Conservation (phyloP, 2,329 filamentous ascomycete species). For the Paracoccidioides brasiliensis region DNA sequence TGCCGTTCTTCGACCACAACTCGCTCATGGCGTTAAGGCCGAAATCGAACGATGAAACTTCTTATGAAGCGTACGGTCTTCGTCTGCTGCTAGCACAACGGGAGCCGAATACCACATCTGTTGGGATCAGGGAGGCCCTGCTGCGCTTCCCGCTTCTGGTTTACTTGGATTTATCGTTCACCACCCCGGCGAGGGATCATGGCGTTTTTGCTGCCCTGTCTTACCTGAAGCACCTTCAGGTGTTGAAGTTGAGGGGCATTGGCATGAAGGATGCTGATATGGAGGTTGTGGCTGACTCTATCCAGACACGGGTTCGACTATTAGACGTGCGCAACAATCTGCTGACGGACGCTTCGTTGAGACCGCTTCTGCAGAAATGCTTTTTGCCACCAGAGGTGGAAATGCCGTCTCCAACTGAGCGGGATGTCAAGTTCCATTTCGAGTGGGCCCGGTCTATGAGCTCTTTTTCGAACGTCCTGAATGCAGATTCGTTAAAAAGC, state of each 20-base stretch:
- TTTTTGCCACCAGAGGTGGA: conserved; percentile 22
- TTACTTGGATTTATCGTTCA: conserved; percentile 47
- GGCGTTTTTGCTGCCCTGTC: conserved; percentile 37
- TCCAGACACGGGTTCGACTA: conserved; percentile 40
- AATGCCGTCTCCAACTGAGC: conserved; percentile 7
- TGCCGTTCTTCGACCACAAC: conserved; percentile 51
- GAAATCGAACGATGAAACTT: conserved; percentile 5
- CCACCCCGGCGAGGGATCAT: conserved; percentile 36
- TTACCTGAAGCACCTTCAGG: conserved; percentile 38
- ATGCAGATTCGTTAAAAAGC: conserved; percentile 28
- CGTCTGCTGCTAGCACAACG: conserved; percentile 44
- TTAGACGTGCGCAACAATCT: conserved; percentile 46
- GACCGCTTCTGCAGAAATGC: conserved; percentile 39
- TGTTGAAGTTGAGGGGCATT: conserved; percentile 44
- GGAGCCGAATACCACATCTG: conserved; percentile 46
- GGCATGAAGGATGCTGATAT: conserved; percentile 42
- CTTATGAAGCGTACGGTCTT: conserved; percentile 30
- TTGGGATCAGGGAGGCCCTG: conserved; percentile 39
- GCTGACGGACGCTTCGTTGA: conserved; percentile 43
- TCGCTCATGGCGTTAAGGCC: conserved; percentile 39
- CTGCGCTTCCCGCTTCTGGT: conserved; percentile 41
- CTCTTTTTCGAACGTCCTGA: conserved; percentile 23
- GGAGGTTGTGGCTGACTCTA: conserved; percentile 38
- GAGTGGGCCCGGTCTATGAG: conserved; percentile 14
- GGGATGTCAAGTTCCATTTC: conserved; percentile 12